A percentile compares a stretch with the other conserved stretches of the same genome.
phyloP scores from a whole-genome alignment of 2,329 filamentous ascomycete species.

The Pseudocercospora musae region DNA sequence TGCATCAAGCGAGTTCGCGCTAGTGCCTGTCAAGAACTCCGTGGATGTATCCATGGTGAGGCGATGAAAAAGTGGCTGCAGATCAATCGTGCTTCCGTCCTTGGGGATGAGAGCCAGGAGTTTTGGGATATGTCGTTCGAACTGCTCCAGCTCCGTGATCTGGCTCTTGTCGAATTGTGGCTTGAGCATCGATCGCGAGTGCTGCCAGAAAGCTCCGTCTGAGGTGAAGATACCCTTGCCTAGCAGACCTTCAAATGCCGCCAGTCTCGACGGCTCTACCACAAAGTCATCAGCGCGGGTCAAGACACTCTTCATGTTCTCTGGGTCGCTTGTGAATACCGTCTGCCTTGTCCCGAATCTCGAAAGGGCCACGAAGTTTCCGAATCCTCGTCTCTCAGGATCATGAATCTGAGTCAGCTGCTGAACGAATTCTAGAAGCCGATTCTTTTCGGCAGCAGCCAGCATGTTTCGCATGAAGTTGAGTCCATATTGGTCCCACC shows the following conservation, averaged over 20 bases:
- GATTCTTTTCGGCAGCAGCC: neutral
- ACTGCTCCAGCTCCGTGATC: conserved; percentile 51
- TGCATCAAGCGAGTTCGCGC: conserved; percentile 21
- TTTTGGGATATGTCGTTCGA: conserved; percentile 56
- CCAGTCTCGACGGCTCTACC: neutral
- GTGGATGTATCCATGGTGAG: conserved; percentile 65
- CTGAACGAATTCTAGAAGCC: neutral
- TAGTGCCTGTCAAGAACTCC: conserved; percentile 61
- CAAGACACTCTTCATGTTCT: neutral
- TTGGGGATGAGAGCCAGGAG: conserved; percentile 55
- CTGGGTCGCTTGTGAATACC: neutral
- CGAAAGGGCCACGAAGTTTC: neutral
- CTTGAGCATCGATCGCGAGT: conserved; percentile 41
- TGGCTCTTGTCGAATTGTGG: conserved; percentile 51
- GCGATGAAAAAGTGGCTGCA: conserved; percentile 61
- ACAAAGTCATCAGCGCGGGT: neutral
- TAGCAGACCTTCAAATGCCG: conserved; percentile 1
- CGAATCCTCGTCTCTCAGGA: neutral
- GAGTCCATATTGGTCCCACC: neutral
- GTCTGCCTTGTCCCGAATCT: neutral
- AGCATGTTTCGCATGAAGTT: neutral
- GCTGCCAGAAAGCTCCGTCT: conserved; percentile 36
- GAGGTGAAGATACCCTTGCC: conserved; percentile 29
- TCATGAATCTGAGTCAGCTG: neutral
- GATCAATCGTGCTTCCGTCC: conserved; percentile 48